Evolutionary conservation across 1,139 yeast species (phyloP).

Genomic region (Yamadazyma friedrichii): DNA sequence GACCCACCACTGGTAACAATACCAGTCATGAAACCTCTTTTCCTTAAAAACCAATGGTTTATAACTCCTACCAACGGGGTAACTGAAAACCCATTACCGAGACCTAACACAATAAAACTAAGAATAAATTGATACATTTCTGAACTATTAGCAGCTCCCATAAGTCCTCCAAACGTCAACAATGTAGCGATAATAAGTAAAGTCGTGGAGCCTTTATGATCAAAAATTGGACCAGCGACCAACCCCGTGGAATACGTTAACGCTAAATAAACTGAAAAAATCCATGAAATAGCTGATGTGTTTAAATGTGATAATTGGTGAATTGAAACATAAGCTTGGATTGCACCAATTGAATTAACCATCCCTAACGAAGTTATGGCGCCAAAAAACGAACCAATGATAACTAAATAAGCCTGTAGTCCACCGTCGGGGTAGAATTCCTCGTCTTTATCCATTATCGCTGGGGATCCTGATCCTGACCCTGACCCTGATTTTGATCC

Average conservation of each 20-base stretch:
- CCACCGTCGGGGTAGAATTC: constrained; percentile 63
- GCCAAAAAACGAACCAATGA: constrained; percentile 61
- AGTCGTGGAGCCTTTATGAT: constrained; percentile 28
- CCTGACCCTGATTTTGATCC: neutral
- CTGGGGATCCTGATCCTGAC: neutral
- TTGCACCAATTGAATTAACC: constrained; percentile 58
- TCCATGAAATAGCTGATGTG: constrained; percentile 46
- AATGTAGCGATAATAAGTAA: constrained; percentile 27
- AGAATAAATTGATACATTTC: constrained; percentile 35
- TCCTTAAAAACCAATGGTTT: constrained; percentile 37
- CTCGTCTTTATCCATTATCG: constrained; percentile 8
- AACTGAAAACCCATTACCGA: constrained; percentile 35
- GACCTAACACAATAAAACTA: constrained; percentile 32
- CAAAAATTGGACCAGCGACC: constrained; percentile 38
- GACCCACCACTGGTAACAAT: constrained; percentile 41
- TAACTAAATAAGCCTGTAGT: constrained; percentile 52
- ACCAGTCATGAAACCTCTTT: constrained; percentile 36
- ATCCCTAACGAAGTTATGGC: constrained; percentile 57
- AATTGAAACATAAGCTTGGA: constrained; percentile 55
- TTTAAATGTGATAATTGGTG: constrained; percentile 47
- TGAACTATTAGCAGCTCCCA: constrained; percentile 32
- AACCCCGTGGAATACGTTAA: constrained; percentile 32
- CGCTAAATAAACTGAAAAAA: constrained; percentile 35
- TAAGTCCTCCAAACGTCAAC: constrained; percentile 30
- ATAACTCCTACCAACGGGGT: constrained; percentile 38